Evolutionary conservation across 257 asterid genomes (phyloP), one percentile per base, ranked within the genome.

Genomic region (Primulina tabacum): DNA sequence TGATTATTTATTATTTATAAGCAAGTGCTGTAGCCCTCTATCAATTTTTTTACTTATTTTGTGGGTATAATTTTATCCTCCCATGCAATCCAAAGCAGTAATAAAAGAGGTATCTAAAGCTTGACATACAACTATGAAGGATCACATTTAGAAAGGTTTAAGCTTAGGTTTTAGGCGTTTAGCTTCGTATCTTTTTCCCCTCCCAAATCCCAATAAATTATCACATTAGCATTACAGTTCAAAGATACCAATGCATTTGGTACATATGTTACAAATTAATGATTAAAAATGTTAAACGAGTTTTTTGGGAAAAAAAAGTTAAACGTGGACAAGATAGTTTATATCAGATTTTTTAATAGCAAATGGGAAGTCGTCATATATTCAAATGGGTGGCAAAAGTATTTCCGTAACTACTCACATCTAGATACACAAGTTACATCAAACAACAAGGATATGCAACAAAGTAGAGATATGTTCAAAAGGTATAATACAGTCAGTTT

Each of bases 141-240:
- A 29, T 64, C 43, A 50, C 56, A 59, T 73, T 26, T 12, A 57
- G 50, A 6, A 29, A 35, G 53, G 8, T 52, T 52, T 60, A 24
- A 43, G 57, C 29, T 52, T 16, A 17, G 37, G 18, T 24, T 62
- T 35, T 12, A 16, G 21, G 37, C 12, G 12, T 62, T 35, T 11
- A 6, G 47, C 59, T 64, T 18, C 53, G 14, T 14, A 21, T 17
- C 8, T 12, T 0, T 5, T 24, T 2, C 57, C 21, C 17, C 64
- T 72, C 71, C 40, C 64, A 72, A 4, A n/a, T 65, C 38, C 66
- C 29, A 64, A 69, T 38, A 75, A 17, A 38, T 30, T 8, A 38
- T 38, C 50, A 10, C 3, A 38, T 10, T 38, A 38, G 16, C 7
- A 38, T 38, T 38, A 38, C 50, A 10, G 16, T 38, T 38, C 6